These are phyloP conservation scores for Phyllosticta citrichinensis DNA, from an alignment of 2,329 filamentous ascomycete species.

Conservation along the genomic window DNA sequence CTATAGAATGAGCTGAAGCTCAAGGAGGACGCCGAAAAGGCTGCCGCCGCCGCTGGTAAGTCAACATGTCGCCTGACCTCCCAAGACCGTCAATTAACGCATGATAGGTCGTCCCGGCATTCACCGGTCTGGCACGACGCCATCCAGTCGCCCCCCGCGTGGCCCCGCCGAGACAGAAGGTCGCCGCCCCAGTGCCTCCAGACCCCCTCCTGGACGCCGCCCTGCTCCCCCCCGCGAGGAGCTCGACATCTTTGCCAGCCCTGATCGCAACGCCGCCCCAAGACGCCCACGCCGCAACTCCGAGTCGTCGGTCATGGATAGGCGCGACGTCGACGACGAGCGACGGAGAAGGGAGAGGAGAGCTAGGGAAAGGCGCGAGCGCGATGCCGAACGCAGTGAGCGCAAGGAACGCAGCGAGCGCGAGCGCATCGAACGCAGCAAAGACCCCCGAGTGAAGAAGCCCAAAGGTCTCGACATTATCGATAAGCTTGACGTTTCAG, in stretches of 20 bases:
- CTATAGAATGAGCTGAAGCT: slow-evolving; percentile 57
- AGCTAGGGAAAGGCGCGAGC: slow-evolving; percentile 42
- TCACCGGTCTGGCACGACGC: slow-evolving; percentile 38
- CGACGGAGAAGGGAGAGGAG: slow-evolving; percentile 38
- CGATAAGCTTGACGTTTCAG: slow-evolving; percentile 91
- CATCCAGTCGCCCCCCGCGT: slow-evolving; percentile 21
- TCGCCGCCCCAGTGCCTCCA: slow-evolving; percentile 10
- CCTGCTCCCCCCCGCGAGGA: slow-evolving; percentile 15
- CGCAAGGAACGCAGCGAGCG: slow-evolving; percentile 14
- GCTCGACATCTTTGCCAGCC: slow-evolving; percentile 34
- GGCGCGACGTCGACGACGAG: slow-evolving; percentile 48
- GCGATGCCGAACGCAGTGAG: slow-evolving; percentile 40
- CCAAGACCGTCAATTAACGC: not conserved
- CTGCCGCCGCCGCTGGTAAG: slow-evolving; percentile 5
- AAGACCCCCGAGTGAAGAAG: slow-evolving; percentile 30
- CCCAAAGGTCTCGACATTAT: slow-evolving; percentile 68
- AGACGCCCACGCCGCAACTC: slow-evolving; percentile 63
- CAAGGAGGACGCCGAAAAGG: slow-evolving; percentile 50
- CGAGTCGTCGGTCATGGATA: slow-evolving; percentile 63
- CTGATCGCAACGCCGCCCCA: slow-evolving; percentile 27
- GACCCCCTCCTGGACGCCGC: slow-evolving; percentile 1
- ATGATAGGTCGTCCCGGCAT: slow-evolving; percentile 20
- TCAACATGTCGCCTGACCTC: slow-evolving; percentile 7
- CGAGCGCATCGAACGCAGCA: slow-evolving; percentile 19
- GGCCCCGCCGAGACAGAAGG: slow-evolving; percentile 23